These are phyloP conservation scores for Fraxinus excelsior DNA, from an alignment of 257 asterid genomes.

Conservation along the genomic window DNA sequence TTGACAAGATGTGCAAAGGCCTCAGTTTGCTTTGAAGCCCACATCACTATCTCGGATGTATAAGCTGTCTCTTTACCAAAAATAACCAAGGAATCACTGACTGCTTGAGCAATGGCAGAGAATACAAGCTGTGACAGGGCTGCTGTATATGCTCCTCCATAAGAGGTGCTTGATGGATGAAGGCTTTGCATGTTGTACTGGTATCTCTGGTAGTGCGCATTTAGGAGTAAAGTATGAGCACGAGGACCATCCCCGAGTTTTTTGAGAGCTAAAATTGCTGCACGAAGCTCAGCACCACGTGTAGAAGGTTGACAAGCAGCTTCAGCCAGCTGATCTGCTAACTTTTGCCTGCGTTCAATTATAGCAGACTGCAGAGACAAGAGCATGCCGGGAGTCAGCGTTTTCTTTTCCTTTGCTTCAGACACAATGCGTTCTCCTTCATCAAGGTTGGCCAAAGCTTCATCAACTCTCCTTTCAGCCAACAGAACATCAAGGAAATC, in stretches of 20 bases:
- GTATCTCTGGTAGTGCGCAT: conserved; percentile 92
- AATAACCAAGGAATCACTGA: conserved; percentile 79
- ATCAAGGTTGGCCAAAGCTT: conserved; percentile 85
- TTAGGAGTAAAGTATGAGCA: conserved; percentile 85
- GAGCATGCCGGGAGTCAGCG: conserved; percentile 48
- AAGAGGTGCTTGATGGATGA: conserved; percentile 93
- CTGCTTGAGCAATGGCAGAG: conserved; percentile 96
- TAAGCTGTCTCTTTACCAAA: conserved; percentile 91
- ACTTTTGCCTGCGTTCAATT: conserved; percentile 73
- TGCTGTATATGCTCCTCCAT: conserved; percentile 97
- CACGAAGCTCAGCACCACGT: conserved; percentile 93
- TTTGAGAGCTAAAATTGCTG: conserved; percentile 91
- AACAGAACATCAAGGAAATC: conserved; percentile 88
- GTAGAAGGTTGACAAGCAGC: conserved; percentile 97
- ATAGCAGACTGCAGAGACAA: conserved; percentile 64
- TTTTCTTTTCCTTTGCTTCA: conserved; percentile 72
- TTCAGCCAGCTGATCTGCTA: conserved; percentile 97
- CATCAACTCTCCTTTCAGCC: conserved; percentile 97
- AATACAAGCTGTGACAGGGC: conserved; percentile 95
- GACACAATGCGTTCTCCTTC: conserved; percentile 75
- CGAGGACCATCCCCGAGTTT: conserved; percentile 97
- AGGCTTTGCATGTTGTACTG: conserved; percentile 94
- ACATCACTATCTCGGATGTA: conserved; percentile 94
- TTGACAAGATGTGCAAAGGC: conserved; percentile 83
- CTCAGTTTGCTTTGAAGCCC: conserved; percentile 97